These are phyloP conservation scores for Dictyostelium intermedium DNA, from an alignment of 78 protist genomes.

Conservation along the genomic window DNA sequence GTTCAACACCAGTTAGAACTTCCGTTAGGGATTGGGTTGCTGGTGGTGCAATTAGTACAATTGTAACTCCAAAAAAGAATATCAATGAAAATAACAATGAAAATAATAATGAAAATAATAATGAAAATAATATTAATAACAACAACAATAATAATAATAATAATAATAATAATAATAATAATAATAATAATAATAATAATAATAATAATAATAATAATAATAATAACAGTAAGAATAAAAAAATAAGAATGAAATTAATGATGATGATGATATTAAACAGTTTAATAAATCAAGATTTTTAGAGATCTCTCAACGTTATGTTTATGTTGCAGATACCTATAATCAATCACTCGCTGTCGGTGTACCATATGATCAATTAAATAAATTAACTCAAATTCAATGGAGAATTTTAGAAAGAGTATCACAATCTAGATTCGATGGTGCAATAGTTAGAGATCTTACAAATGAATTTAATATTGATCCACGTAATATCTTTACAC, in stretches of 20 bases:
- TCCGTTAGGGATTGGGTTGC: neutral
- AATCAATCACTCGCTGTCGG: neutral
- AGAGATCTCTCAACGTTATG: neutral
- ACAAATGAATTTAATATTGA: constrained; percentile 11
- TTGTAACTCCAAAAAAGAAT: neutral
- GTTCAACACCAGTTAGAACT: neutral
- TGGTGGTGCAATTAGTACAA: neutral
- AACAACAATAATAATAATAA: neutral
- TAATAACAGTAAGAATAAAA: neutral
- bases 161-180: neutral
- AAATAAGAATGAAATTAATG: neutral
- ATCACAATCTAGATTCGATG: neutral
- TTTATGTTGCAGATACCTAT: neutral
- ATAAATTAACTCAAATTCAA: neutral
- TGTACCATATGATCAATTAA: neutral
- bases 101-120: neutral
- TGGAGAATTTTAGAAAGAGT: neutral
- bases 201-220: neutral
- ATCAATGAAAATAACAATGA: neutral
- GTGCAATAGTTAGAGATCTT: neutral
- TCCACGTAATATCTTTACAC: constrained; percentile 4
- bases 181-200: neutral
- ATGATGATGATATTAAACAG: neutral
- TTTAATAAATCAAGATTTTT: neutral
- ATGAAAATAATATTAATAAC: too few species aligned